These are phyloP conservation scores for Thymus quinquecostatus DNA, from an alignment of 257 asterid genomes.

Conservation along the genomic window DNA sequence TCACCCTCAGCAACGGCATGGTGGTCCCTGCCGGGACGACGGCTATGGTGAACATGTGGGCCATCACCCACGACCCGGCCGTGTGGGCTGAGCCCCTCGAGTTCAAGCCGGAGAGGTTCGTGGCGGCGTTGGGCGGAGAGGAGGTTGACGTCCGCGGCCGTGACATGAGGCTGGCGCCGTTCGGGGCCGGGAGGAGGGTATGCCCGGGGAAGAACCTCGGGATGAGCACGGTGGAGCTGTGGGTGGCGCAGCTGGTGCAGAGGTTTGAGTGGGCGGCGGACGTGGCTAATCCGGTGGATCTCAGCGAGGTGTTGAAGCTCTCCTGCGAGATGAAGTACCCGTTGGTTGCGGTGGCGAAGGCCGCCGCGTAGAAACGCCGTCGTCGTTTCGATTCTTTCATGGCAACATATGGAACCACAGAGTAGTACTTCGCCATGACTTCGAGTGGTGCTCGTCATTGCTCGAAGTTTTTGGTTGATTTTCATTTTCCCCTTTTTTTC, in stretches of 20 bases:
- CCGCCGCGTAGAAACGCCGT: too few species aligned
- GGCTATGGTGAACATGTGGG: constrained; percentile 5
- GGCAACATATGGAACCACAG: too few species aligned
- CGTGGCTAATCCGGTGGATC: background rate
- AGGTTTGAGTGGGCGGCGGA: background rate
- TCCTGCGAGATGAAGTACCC: constrained; percentile 8
- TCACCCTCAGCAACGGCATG: background rate
- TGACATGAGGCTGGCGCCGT: background rate
- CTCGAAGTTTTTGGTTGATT: too few species aligned
- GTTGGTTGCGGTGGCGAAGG: background rate
- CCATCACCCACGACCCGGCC: constrained; percentile 6
- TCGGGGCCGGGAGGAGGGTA: background rate
- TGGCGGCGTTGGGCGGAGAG: background rate
- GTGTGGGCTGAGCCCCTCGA: background rate
- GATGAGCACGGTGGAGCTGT: background rate
- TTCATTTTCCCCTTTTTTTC: too few species aligned
- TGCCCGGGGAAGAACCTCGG: background rate
- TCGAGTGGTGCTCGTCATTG: too few species aligned
- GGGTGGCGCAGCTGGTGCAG: background rate
- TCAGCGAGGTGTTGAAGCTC: background rate
- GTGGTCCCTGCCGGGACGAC: constrained; percentile 2
- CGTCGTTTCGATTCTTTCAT: too few species aligned
- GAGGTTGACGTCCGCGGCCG: background rate
- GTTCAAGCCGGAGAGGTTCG: background rate
- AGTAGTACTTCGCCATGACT: too few species aligned